Evolutionary conservation across 805 yeast species (phyloP).

Genomic region (Tanozyma kutaoensis): DNA sequence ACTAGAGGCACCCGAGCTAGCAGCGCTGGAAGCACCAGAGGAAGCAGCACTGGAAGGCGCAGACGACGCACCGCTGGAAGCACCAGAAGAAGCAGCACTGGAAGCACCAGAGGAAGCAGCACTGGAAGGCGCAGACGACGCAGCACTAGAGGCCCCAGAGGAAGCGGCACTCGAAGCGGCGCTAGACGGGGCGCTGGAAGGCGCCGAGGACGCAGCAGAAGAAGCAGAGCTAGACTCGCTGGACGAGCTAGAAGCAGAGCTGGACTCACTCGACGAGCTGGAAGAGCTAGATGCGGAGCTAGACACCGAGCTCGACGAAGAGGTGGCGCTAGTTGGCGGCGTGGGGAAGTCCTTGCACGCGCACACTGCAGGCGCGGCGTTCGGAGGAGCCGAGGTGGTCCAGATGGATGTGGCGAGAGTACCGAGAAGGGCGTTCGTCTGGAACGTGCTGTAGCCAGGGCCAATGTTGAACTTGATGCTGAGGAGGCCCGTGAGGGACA

Average conservation of each 20-base stretch:
- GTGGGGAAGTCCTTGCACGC: too few relatives aligned
- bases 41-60: slow-evolving; percentile 1
- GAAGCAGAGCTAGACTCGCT: neutral
- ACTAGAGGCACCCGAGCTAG: slow-evolving; percentile 1
- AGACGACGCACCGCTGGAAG: too few relatives aligned
- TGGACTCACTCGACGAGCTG: neutral
- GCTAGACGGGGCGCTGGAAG: neutral
- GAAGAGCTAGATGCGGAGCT: neutral
- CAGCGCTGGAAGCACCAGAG: slow-evolving; percentile 3
- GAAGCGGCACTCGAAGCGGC: neutral
- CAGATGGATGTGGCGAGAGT: neutral
- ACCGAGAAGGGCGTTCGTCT: neutral
- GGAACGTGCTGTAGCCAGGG: neutral
- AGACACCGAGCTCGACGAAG: neutral
- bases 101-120: slow-evolving; percentile 1
- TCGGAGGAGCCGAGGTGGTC: neutral
- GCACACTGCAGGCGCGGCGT: too few relatives aligned
- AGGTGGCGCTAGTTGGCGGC: neutral
- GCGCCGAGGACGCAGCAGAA: neutral
- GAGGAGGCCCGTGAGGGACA: neutral
- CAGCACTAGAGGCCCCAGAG: slow-evolving; percentile 1
- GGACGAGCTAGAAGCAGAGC: neutral
- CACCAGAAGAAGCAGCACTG: slow-evolving; percentile 1
- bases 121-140: neutral
- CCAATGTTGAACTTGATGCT: neutral